Evolutionary conservation across 192 early-diverging fungal genomes (phyloP).

Genomic region (Entomortierella parvispora): DNA sequence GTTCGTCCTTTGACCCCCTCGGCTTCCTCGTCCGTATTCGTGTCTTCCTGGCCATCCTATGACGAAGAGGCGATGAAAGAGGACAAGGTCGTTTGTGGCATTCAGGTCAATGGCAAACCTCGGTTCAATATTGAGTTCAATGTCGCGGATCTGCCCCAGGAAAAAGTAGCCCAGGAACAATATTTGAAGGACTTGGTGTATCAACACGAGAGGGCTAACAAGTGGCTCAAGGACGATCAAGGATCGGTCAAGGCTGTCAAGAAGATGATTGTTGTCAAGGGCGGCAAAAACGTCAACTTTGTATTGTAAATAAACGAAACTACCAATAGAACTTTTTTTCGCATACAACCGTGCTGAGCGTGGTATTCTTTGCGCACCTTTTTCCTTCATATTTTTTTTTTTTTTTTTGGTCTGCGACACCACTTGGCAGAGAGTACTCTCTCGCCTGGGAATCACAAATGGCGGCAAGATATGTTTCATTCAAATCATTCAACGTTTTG

Average conservation of each 20-base stretch:
- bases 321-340: constrained; percentile 1
- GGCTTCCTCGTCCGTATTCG: constrained; percentile 53
- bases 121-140: constrained; percentile 68
- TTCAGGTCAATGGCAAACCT: constrained; percentile 81
- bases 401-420: background rate
- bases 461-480: too few relatives aligned
- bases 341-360: background rate
- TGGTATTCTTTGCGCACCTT: background rate
- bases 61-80: constrained; percentile 62
- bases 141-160: constrained; percentile 27
- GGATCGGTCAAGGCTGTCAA: constrained; percentile 49
- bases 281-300: constrained; percentile 81
- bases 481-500: too few relatives aligned
- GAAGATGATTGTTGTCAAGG: constrained; percentile 74
- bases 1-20: background rate
- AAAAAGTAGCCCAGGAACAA: constrained; percentile 38
- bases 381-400: background rate
- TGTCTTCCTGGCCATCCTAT: constrained; percentile 65
- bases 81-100: constrained; percentile 59
- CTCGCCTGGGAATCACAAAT: too few relatives aligned
- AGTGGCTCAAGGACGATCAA: constrained; percentile 64
- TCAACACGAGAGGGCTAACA: constrained; percentile 52
- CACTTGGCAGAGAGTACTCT: background rate
- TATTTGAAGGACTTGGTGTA: constrained; percentile 57
- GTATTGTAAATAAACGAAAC: constrained; percentile 56